A percentile compares a stretch with the other conserved stretches of the same genome.
phyloP scores from a whole-genome alignment of 495 filamentous ascomycete species.

The Friedmanniomyces endolithicus region DNA sequence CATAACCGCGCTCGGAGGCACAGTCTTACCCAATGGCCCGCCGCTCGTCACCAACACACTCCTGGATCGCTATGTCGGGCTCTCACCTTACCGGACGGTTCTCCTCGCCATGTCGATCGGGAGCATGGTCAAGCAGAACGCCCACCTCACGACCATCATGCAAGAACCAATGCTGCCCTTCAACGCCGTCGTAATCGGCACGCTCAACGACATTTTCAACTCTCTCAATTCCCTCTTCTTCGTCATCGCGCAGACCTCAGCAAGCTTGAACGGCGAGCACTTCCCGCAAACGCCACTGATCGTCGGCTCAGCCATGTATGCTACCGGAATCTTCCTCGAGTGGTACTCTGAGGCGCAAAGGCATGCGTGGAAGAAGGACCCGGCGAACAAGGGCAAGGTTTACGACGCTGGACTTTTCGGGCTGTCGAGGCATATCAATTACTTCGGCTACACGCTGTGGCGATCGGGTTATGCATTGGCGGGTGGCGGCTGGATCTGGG shows the following conservation, averaged over 20 bases:
- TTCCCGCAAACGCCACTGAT: conserved; percentile 24
- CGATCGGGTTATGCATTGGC: conserved; percentile 23
- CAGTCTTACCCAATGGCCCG: conserved; percentile 24
- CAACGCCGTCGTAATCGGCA: conserved; percentile 27
- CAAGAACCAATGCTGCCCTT: conserved; percentile 34
- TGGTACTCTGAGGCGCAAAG: conserved; percentile 19
- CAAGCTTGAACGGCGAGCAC: conserved; percentile 20
- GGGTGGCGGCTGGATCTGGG: conserved; percentile 24
- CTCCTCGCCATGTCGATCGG: conserved; percentile 41
- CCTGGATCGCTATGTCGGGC: conserved; percentile 27
- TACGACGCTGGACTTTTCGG: conserved; percentile 20
- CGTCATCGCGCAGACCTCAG: conserved; percentile 19
- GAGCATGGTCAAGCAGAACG: conserved; percentile 40
- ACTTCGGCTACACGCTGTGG: conserved; percentile 25
- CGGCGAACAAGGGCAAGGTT: conserved; percentile 23
- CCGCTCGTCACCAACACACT: conserved; percentile 26
- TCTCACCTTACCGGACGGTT: conserved; percentile 32
- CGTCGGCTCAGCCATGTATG: conserved; percentile 22
- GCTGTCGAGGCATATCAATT: conserved; percentile 23
- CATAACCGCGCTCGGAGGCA: conserved; percentile 24
- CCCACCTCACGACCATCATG: conserved; percentile 31
- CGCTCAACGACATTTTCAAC: conserved; percentile 40
- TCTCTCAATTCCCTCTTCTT: conserved; percentile 25
- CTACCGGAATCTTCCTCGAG: conserved; percentile 18
- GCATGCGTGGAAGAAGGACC: conserved; percentile 16